A percentile compares a stretch with the other conserved stretches of the same genome.
These are phyloP conservation scores for Peronosclerospora sorghi DNA, from an alignment of 352 stramenopile genomes.

Conservation along the genomic window DNA sequence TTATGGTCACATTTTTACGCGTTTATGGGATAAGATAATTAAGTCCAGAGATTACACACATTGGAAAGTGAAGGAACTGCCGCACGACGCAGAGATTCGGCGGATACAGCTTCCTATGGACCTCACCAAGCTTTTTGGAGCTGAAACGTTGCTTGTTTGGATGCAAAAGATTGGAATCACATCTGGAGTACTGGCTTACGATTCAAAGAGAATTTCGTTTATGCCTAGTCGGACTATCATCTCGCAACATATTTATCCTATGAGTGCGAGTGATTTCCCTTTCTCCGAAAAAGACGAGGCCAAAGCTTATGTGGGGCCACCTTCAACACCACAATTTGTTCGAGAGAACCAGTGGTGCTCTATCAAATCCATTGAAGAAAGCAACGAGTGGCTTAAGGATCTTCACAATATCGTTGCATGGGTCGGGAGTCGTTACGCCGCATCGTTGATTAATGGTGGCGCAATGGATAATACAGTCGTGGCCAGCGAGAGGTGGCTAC, in stretches of 20 bases:
- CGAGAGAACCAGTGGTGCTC: slow-evolving; percentile 3
- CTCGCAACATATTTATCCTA: slow-evolving; percentile 46
- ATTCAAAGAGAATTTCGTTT: slow-evolving; percentile 25
- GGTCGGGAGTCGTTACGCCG: slow-evolving; percentile 52
- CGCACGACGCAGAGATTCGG: slow-evolving; percentile 18
- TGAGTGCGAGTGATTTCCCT: slow-evolving; percentile 1
- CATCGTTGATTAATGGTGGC: slow-evolving; percentile 37
- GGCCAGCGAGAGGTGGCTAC: slow-evolving; percentile 35
- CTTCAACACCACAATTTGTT: slow-evolving; percentile 6
- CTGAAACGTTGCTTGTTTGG: slow-evolving; percentile 33
- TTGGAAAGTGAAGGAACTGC: slow-evolving; percentile 24
- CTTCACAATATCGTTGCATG: slow-evolving; percentile 53
- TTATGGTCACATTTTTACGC: slow-evolving; percentile 25
- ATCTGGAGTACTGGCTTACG: slow-evolving; percentile 9
- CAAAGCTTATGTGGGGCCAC: not conserved
- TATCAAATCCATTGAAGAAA: slow-evolving; percentile 19
- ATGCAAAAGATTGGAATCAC: slow-evolving; percentile 7
- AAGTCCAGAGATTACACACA: slow-evolving; percentile 13
- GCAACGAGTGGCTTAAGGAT: slow-evolving; percentile 40
- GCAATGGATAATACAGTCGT: slow-evolving; percentile 1
- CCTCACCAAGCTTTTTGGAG: slow-evolving; percentile 33
- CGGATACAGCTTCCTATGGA: slow-evolving; percentile 30
- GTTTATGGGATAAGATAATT: slow-evolving; percentile 31
- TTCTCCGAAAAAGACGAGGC: not conserved
- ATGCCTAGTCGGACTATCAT: slow-evolving; percentile 34